A percentile compares a stretch with the other conserved stretches of the same genome.
phyloP scores from a whole-genome alignment of 345 rosid species.

The Linum trigynum region DNA sequence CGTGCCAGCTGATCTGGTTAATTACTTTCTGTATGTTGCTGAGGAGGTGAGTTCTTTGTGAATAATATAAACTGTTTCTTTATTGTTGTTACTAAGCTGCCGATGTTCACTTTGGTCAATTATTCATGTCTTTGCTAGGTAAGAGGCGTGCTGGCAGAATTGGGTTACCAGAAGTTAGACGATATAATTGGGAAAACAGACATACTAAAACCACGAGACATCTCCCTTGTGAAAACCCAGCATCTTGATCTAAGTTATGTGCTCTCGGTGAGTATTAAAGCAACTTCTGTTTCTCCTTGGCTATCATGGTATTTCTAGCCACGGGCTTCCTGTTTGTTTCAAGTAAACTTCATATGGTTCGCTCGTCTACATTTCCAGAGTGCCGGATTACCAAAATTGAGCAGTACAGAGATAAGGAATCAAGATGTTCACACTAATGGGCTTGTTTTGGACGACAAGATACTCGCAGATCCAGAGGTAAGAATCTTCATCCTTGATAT shows the following conservation, averaged over 20 bases:
- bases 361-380: slow-evolving; percentile 33
- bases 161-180: slow-evolving; percentile 87
- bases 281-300: background rate
- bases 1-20: slow-evolving; percentile 97
- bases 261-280: slow-evolving; percentile 47
- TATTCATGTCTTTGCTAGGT: slow-evolving; percentile 37
- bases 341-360: slow-evolving; percentile 8
- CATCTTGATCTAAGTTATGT: slow-evolving; percentile 85
- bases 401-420: slow-evolving; percentile 80
- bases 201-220: slow-evolving; percentile 68
- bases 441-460: slow-evolving; percentile 63
- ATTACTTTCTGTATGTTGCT: slow-evolving; percentile 85
- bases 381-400: slow-evolving; percentile 79
- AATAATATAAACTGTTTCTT: background rate
- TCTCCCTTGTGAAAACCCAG: slow-evolving; percentile 95
- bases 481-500: background rate
- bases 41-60: slow-evolving; percentile 66
- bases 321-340: background rate
- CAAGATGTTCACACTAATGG: slow-evolving; percentile 90
- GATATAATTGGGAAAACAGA: slow-evolving; percentile 84
- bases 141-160: slow-evolving; percentile 83
- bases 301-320: background rate
- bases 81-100: background rate
- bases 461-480: slow-evolving; percentile 91
- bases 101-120: background rate